Conservation (phyloP, 176 grass and related monocot genomes). For the Avena sativa region DNA sequence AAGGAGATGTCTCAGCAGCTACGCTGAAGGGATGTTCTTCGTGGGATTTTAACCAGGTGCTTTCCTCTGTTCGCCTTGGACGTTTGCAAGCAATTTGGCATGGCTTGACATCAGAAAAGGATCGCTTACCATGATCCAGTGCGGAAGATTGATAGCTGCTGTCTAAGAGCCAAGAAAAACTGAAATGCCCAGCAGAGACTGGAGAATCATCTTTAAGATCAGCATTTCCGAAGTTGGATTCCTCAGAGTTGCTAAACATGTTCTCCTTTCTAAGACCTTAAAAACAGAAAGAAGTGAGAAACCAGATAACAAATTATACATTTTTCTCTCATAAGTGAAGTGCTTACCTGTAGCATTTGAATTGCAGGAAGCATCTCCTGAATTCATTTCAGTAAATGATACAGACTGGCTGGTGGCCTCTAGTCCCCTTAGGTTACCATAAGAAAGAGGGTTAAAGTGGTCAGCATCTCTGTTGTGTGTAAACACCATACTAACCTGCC, state of each 20-base stretch:
- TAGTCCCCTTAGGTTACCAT: slow-evolving; percentile 46
- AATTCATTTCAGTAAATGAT: slow-evolving; percentile 45
- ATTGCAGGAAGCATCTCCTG: slow-evolving; percentile 21
- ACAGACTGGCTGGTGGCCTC: slow-evolving; percentile 32
- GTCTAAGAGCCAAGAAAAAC: slow-evolving; percentile 21
- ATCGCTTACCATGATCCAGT: slow-evolving; percentile 60
- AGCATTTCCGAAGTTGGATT: slow-evolving; percentile 38
- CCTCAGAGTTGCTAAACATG: slow-evolving; percentile 46
- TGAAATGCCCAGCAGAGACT: slow-evolving; percentile 38
- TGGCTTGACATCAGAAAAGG: slow-evolving; percentile 57
- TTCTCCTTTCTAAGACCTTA: slow-evolving; percentile 51
- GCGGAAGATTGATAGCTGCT: slow-evolving; percentile 25
- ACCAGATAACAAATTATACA: neutral
- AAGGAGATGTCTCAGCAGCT: slow-evolving; percentile 33
- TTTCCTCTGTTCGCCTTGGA: slow-evolving; percentile 57
- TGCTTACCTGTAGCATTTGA: slow-evolving; percentile 57
- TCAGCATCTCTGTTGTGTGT: slow-evolving; percentile 48
- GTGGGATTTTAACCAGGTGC: slow-evolving; percentile 38
- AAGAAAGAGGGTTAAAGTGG: slow-evolving; percentile 51
- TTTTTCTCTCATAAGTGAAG: neutral
- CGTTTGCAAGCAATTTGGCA: slow-evolving; percentile 68
- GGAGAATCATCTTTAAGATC: slow-evolving; percentile 39
- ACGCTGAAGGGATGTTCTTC: slow-evolving; percentile 22
- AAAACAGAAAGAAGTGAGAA: slow-evolving; percentile 41
- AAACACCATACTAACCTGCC: slow-evolving; percentile 74